A percentile compares a stretch with the other conserved stretches of the same genome.
These are phyloP conservation scores for Periconia digitata DNA, from an alignment of 2,329 filamentous ascomycete genomes.

Conservation along the genomic window DNA sequence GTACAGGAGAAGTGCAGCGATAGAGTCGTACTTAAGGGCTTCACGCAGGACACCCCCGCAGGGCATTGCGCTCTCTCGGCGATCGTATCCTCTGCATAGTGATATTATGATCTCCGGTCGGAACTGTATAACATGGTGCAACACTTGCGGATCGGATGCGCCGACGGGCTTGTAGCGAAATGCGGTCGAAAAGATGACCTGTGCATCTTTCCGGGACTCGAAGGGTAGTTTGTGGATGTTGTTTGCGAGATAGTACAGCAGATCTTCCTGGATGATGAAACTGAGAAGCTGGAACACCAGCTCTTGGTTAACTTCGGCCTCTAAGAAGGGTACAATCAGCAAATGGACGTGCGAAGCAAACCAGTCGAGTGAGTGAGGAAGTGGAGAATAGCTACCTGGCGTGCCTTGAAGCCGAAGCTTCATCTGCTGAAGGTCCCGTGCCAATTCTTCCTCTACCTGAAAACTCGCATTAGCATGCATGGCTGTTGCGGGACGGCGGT, in stretches of 20 bases:
- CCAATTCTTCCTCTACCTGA: constrained; percentile 81
- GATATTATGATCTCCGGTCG: constrained; percentile 85
- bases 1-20: constrained; percentile 88
- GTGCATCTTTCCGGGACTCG: constrained; percentile 92
- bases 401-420: constrained; percentile 92
- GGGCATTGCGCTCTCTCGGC: constrained; percentile 87
- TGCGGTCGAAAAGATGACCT: constrained; percentile 93
- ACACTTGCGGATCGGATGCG: constrained; percentile 75
- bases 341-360: neutral
- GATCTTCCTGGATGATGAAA: constrained; percentile 83
- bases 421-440: constrained; percentile 84
- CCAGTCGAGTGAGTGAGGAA: constrained; percentile 7
- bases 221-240: constrained; percentile 87
- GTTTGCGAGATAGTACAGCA: constrained; percentile 80
- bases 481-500: constrained; percentile 6
- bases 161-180: constrained; percentile 82
- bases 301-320: constrained; percentile 82
- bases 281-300: constrained; percentile 85
- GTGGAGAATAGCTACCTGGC: constrained; percentile 63
- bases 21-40: constrained; percentile 86
- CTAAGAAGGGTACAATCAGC: constrained; percentile 55
- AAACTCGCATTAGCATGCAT: constrained; percentile 18
- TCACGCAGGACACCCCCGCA: constrained; percentile 89
- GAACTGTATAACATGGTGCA: constrained; percentile 85
- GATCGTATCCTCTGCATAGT: constrained; percentile 84